A percentile compares a stretch with the other conserved stretches of the same genome.
Conservation (phyloP, 176 grass and related monocot species). For the Cocos nucifera region DNA sequence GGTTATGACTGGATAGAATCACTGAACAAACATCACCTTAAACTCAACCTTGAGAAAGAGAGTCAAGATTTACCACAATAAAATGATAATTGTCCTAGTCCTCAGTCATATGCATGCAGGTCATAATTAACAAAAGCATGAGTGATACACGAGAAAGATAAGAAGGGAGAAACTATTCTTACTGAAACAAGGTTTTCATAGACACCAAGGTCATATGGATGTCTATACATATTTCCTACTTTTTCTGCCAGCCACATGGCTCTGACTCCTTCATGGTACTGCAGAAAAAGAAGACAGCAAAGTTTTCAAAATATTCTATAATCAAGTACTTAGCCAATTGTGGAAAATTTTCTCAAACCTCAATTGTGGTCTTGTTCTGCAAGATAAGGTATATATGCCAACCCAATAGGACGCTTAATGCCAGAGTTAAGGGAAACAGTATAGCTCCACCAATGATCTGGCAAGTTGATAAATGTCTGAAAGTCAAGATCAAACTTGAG, state of each 20-base stretch:
- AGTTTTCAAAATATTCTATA: no score
- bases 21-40: no score
- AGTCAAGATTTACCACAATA: no score
- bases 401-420: conserved; percentile 49
- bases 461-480: conserved; percentile 4
- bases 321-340: no score
- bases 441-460: conserved; percentile 76
- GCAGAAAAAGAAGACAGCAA: conserved; percentile 20
- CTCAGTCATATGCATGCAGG: no score
- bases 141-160: conserved; percentile 3
- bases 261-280: conserved; percentile 95
- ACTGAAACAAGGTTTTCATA: conserved; percentile 90
- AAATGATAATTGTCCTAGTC: no score
- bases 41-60: no score
- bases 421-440: conserved; percentile 61
- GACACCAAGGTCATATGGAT: conserved; percentile 78
- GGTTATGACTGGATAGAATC: no score
- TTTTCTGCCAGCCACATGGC: conserved; percentile 91
- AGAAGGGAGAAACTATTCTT: conserved; percentile 20
- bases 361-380: conserved; percentile 98
- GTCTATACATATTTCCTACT: conserved; percentile 68
- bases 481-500: no score
- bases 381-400: conserved; percentile 94
- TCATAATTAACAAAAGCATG: no score
- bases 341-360: conserved; percentile 43